Conservation (phyloP, 2,329 filamentous ascomycete genomes). For the Rhexocercosporidium sp. region DNA sequence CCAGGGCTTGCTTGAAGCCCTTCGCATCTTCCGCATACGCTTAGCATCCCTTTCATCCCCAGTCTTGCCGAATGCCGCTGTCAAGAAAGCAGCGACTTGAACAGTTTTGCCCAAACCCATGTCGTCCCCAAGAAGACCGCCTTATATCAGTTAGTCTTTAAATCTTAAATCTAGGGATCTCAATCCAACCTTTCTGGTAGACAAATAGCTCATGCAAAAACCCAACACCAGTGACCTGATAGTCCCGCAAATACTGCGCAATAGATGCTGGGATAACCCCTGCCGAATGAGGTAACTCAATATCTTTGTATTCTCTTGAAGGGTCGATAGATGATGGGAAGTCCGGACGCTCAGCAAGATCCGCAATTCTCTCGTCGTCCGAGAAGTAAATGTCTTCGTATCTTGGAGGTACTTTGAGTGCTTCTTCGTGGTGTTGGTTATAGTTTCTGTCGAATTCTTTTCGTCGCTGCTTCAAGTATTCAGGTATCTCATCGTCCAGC, state of each 20-base stretch:
- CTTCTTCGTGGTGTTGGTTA: conserved; percentile 66
- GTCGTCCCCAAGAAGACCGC: conserved; percentile 84
- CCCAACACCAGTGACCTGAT: conserved; percentile 83
- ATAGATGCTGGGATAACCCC: conserved; percentile 87
- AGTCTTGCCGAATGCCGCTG: conserved; percentile 91
- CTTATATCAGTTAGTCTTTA: conserved; percentile 7
- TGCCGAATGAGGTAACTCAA: conserved; percentile 74
- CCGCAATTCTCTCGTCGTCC: conserved; percentile 66
- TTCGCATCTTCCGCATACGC: conserved; percentile 84
- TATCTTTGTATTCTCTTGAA: conserved; percentile 73
- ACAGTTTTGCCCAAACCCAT: conserved; percentile 98
- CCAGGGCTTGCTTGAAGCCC: conserved; percentile 63
- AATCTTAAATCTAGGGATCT: not conserved
- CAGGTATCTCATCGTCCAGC: conserved; percentile 58
- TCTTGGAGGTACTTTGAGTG: conserved; percentile 76
- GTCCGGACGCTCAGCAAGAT: conserved; percentile 71
- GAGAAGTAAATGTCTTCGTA: conserved; percentile 79
- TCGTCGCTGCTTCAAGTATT: conserved; percentile 74
- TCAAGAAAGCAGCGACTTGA: conserved; percentile 91
- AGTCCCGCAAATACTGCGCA: conserved; percentile 89
- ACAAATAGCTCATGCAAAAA: conserved; percentile 91
- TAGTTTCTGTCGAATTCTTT: conserved; percentile 69
- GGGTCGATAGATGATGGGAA: conserved; percentile 68
- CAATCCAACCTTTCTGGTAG: conserved; percentile 72
- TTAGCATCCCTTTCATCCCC: conserved; percentile 85